Percentiles rank a stretch among this genome's conserved stretches.
Conservation (phyloP, 306 rosid species). For the Elaeagnus macrophylla region DNA sequence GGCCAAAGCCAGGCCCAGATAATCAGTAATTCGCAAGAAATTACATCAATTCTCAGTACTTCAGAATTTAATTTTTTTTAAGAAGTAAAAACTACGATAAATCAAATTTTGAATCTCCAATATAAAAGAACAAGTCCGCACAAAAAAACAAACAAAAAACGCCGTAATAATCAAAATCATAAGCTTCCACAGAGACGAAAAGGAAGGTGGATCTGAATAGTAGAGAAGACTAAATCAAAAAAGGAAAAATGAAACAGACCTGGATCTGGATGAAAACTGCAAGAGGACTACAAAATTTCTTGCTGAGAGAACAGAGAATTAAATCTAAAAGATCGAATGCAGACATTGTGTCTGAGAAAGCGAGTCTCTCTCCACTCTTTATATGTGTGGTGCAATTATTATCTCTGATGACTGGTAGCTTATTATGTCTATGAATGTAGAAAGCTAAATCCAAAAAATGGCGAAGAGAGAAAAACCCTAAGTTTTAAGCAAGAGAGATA, state of each 20-base stretch:
- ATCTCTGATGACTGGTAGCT: background rate
- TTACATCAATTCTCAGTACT: too few species aligned
- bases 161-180: background rate
- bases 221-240: background rate
- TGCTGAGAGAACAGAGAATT: background rate
- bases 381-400: background rate
- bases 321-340: background rate
- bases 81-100: too few species aligned
- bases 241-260: background rate
- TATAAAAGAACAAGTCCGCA: background rate
- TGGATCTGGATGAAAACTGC: constrained; percentile 3
- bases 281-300: background rate
- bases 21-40: too few species aligned
- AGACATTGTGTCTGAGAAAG: background rate
- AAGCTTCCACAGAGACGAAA: background rate
- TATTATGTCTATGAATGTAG: too few species aligned
- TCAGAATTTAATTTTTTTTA: too few species aligned
- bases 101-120: background rate
- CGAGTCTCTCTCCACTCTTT: background rate
- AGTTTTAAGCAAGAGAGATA: too few species aligned
- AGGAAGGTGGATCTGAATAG: background rate
- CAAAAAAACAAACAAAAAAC: background rate
- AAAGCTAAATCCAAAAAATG: background rate
- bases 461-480: too few species aligned
- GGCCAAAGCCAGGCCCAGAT: too few species aligned